Percentiles rank a stretch among this genome's conserved stretches.
Conservation (phyloP, 192 early-diverging fungal species). For the Backusella liffmaniae region DNA sequence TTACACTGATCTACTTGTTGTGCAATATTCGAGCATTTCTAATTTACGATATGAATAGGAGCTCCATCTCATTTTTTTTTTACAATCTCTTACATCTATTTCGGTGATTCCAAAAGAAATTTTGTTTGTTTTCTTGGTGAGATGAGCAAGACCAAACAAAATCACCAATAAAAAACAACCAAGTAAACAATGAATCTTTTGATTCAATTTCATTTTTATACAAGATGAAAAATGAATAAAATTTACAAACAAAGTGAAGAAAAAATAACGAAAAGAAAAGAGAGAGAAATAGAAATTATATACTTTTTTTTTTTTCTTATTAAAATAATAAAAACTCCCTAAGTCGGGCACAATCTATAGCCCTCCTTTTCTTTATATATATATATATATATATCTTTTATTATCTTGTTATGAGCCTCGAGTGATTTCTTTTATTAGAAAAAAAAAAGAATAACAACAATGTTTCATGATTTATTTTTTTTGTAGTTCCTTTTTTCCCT, state of each 20-base stretch:
- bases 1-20: conserved; percentile 45
- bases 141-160: background rate
- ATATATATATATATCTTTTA: background rate
- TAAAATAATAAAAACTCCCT: conserved; percentile 2
- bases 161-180: background rate
- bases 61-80: background rate
- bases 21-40: conserved; percentile 20
- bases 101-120: background rate
- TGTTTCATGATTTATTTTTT: background rate
- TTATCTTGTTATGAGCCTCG: background rate
- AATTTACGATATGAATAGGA: background rate
- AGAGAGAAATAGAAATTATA: background rate
- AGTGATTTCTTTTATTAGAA: conserved; percentile 1
- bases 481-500: background rate
- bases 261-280: background rate
- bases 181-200: conserved; percentile 4
- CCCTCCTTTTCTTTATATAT: background rate
- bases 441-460: background rate
- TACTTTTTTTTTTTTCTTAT: background rate
- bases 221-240: background rate
- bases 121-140: background rate
- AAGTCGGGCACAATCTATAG: background rate
- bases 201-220: conserved; percentile 13
- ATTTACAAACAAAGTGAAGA: background rate
- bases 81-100: background rate